Conservation (phyloP, 306 rosid genomes). For the Cicer cuneatum region DNA sequence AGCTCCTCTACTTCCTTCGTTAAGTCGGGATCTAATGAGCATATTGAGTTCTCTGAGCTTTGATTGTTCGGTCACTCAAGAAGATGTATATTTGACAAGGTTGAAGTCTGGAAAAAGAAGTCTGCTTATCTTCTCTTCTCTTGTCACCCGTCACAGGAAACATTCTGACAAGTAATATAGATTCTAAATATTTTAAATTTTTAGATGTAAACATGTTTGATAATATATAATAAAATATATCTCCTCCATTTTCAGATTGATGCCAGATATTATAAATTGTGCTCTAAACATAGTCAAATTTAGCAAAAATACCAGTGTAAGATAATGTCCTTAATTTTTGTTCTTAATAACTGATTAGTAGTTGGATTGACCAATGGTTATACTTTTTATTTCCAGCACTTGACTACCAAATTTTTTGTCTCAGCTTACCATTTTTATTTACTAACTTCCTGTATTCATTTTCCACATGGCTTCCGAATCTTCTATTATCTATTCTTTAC, state of each 20-base stretch:
- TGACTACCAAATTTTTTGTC: conserved; percentile 24
- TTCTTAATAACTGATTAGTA: conserved; percentile 24
- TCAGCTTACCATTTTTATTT: conserved; percentile 25
- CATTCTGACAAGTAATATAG: conserved; percentile 77
- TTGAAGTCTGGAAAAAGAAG: conserved; percentile 86
- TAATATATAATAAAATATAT: conserved; percentile 38
- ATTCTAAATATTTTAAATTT: conserved; percentile 26
- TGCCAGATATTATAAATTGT: conserved; percentile 76
- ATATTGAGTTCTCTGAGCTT: conserved; percentile 72
- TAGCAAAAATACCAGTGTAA: conserved; percentile 67
- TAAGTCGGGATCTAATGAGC: conserved; percentile 68
- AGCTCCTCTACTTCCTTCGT: conserved; percentile 63
- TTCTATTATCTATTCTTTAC: conserved; percentile 2
- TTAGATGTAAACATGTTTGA: conserved; percentile 31
- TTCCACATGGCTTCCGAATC: conserved; percentile 17
- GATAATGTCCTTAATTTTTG: conserved; percentile 40
- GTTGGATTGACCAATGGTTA: conserved; percentile 34
- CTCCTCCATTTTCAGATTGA: conserved; percentile 69
- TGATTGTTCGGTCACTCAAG: conserved; percentile 48
- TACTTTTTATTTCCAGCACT: conserved; percentile 38
- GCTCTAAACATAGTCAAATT: conserved; percentile 66
- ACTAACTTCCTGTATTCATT: background rate
- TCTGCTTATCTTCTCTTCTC: conserved; percentile 68
- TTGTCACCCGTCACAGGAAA: conserved; percentile 85
- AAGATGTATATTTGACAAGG: conserved; percentile 60